Base-by-base conservation (phyloP, 2,329 filamentous ascomycete genomes). In the Akanthomyces lecanii region DNA sequence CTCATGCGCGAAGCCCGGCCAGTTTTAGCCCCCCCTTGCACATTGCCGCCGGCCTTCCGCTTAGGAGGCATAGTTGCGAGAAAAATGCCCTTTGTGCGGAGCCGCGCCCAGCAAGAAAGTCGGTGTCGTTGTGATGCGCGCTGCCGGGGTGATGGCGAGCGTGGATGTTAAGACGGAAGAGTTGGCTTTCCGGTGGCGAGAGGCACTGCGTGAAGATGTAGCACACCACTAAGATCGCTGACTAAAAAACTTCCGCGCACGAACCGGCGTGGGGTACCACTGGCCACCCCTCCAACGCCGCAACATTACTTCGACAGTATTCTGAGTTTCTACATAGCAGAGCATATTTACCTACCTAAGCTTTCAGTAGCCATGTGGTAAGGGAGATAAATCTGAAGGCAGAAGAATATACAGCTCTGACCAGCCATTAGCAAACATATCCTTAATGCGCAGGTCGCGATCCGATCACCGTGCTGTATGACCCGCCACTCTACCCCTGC, bases 371-470 rank as follows among this genome's bases (percentile, higher is more conserved):
- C 8, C 62, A 78, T 78, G 77, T 78, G 77, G 77, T 78, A 73
- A 61, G 72, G 4, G 16, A 28, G 5, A 62, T 52, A 51, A 62
- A 23, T 12, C 11, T 16, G 2, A 1, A 30, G 10, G 28, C n/a
- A 14, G 1, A 23, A 18, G 14, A 6, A 7, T 12, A 6, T 44
- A 16, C 28, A 44, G 21, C 42, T 47, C 65, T 64, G 48, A 65
- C 53, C 42, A 64, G 58, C 63, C 57, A 30, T 30, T 70, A 97
- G 95, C 83, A 98, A 98, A 84, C 95, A 99, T 81, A 83, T 99
- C 73, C 88, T 99, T 76, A 99, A 99, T 82, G 95, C 94, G 66
- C 95, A 99, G 79, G 95, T 99, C 72, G 82, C 94, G 63, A 96
- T 99, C 79, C 91, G 95, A 71, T 95, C 93, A 63, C 91, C 93